phyloP scores from a whole-genome alignment of 305 asterid genomes.

The Caryopteris hybrid region DNA sequence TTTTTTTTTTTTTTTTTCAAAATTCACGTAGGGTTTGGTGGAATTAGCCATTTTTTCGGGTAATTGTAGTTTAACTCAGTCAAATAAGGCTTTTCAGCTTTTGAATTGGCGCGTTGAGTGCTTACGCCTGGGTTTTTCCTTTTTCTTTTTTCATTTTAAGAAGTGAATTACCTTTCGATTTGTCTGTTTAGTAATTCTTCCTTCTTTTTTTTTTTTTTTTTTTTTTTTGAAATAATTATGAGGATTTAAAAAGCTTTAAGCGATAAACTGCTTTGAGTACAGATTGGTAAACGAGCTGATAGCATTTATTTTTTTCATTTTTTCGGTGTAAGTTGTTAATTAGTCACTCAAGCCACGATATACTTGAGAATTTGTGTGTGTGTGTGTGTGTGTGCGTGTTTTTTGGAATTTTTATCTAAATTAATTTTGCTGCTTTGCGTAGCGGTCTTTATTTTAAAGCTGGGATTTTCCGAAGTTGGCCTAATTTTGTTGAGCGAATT shows the following conservation, averaged over 20 bases:
- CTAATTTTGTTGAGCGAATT: background rate
- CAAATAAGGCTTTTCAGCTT: slow-evolving; percentile 2
- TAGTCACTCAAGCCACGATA: background rate
- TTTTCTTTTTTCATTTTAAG: background rate
- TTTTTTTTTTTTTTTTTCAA: background rate
- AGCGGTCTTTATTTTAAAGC: background rate
- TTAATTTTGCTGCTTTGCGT: slow-evolving; percentile 14
- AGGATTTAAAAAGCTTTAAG: slow-evolving; percentile 7
- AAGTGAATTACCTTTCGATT: background rate
- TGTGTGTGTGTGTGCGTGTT: too few species aligned
- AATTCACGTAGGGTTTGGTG: slow-evolving; percentile 20
- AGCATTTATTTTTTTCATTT: background rate
- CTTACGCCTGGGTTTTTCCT: background rate
- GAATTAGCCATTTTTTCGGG: background rate
- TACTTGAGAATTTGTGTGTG: too few species aligned
- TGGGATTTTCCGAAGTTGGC: background rate
- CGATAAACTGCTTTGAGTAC: background rate
- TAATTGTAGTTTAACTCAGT: background rate
- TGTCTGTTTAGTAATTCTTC: too few species aligned
- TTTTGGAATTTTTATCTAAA: background rate
- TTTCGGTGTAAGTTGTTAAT: background rate
- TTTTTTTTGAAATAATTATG: background rate
- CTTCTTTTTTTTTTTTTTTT: background rate
- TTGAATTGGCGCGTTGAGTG: slow-evolving; percentile 10
- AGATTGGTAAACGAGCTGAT: background rate